These are phyloP conservation scores for Pythium rishiriense DNA, from an alignment of 352 stramenopile species.

Conservation along the genomic window DNA sequence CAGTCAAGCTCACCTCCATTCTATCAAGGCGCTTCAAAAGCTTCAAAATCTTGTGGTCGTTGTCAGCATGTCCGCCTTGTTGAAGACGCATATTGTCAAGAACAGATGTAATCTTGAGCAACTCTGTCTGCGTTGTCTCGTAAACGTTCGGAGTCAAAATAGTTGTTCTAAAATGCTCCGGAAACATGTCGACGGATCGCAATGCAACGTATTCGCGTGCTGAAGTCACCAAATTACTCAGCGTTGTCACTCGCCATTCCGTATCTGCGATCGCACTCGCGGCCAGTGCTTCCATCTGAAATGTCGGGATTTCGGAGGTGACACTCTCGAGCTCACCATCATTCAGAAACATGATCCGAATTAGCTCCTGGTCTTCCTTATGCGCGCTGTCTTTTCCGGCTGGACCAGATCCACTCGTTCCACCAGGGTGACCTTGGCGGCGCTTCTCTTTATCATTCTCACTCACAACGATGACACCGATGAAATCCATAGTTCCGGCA, in stretches of 20 bases:
- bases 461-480: constrained; percentile 76
- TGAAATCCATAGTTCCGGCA: constrained; percentile 53
- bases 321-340: constrained; percentile 74
- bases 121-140: constrained; percentile 77
- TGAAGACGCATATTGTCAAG: constrained; percentile 58
- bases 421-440: constrained; percentile 34
- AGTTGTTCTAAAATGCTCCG: constrained; percentile 72
- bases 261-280: constrained; percentile 62
- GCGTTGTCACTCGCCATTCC: constrained; percentile 76
- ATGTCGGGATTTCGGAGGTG: constrained; percentile 56
- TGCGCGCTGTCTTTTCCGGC: constrained; percentile 34
- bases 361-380: constrained; percentile 58
- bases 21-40: constrained; percentile 65
- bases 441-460: constrained; percentile 64
- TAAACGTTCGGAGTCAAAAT: constrained; percentile 80
- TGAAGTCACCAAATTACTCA: constrained; percentile 79
- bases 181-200: constrained; percentile 82
- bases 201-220: constrained; percentile 83
- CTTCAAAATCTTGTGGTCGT: constrained; percentile 49
- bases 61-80: constrained; percentile 23
- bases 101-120: constrained; percentile 62
- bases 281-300: constrained; percentile 67
- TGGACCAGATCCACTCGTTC: neutral
- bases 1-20: constrained; percentile 76
- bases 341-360: constrained; percentile 80